Evolutionary conservation across 1,284 basidiomycete genomes (phyloP).

Genomic region (Fomitiporia mediterranea): DNA sequence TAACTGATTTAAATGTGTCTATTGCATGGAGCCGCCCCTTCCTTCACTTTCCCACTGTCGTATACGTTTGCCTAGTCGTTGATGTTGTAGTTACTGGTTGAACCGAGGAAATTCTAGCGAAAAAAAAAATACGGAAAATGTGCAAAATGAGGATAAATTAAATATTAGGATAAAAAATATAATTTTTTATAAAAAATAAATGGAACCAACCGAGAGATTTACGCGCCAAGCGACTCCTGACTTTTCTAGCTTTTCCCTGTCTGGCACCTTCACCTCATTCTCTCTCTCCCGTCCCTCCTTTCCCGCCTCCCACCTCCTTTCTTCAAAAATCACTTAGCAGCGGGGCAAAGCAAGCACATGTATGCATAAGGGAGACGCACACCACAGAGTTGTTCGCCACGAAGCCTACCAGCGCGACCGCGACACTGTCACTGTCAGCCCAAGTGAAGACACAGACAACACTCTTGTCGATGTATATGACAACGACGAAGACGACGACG

Average conservation of each 20-base stretch:
- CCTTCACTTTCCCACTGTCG: not conserved
- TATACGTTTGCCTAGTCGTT: not conserved
- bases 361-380: conserved; percentile 14
- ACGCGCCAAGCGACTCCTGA: not conserved
- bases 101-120: not conserved
- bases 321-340: not conserved
- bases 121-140: too few species aligned
- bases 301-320: not conserved
- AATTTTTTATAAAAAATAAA: not conserved
- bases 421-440: too few species aligned
- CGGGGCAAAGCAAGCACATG: conserved; percentile 8
- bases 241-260: not conserved
- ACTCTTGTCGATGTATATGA: not conserved
- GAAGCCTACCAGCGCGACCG: not conserved
- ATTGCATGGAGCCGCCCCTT: too few species aligned
- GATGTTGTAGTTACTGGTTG: not conserved
- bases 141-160: too few species aligned
- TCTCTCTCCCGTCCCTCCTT: not conserved
- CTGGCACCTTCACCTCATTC: not conserved
- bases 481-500: conserved; percentile 6
- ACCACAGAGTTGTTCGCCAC: conserved; percentile 11
- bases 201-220: not conserved
- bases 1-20: too few species aligned
- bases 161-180: too few species aligned
- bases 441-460: conserved; percentile 1